Evolutionary conservation across 441 rosid genomes (phyloP).

Genomic region (Oxalis stricta): DNA sequence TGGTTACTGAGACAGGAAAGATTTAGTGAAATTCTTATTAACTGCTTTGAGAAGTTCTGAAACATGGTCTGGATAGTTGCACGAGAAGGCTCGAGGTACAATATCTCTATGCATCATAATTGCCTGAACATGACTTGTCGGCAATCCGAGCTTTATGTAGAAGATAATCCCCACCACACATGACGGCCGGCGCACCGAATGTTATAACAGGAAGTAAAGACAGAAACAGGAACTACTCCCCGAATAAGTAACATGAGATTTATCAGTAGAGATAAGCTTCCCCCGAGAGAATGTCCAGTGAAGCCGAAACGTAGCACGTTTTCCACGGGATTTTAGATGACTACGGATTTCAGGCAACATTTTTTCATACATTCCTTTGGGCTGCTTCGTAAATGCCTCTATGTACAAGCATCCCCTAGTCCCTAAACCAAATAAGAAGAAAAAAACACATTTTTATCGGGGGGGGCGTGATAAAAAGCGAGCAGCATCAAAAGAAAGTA

Average conservation of each 20-base stretch:
- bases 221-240: slow-evolving; percentile 67
- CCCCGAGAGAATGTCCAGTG: slow-evolving; percentile 94
- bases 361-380: slow-evolving; percentile 83
- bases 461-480: not conserved
- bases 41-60: slow-evolving; percentile 82
- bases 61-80: slow-evolving; percentile 74
- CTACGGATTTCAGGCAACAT: slow-evolving; percentile 77
- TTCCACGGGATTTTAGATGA: slow-evolving; percentile 45
- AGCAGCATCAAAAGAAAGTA: not conserved
- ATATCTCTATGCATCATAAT: slow-evolving; percentile 79
- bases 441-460: not conserved
- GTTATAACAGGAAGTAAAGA: slow-evolving; percentile 78
- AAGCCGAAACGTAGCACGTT: slow-evolving; percentile 58
- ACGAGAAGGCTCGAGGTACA: slow-evolving; percentile 90
- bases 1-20: slow-evolving; percentile 84
- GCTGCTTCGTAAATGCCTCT: slow-evolving; percentile 98
- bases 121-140: slow-evolving; percentile 63
- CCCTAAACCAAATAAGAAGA: slow-evolving; percentile 35
- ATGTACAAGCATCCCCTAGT: slow-evolving; percentile 57
- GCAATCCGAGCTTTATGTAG: slow-evolving; percentile 74
- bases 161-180: slow-evolving; percentile 84
- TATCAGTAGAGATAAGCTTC: slow-evolving; percentile 72
- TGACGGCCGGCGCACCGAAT: slow-evolving; percentile 78
- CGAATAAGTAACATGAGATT: slow-evolving; percentile 71
- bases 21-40: slow-evolving; percentile 66